Conservation (phyloP, 805 yeast species). For the Zygoascus biomembranicola region DNA sequence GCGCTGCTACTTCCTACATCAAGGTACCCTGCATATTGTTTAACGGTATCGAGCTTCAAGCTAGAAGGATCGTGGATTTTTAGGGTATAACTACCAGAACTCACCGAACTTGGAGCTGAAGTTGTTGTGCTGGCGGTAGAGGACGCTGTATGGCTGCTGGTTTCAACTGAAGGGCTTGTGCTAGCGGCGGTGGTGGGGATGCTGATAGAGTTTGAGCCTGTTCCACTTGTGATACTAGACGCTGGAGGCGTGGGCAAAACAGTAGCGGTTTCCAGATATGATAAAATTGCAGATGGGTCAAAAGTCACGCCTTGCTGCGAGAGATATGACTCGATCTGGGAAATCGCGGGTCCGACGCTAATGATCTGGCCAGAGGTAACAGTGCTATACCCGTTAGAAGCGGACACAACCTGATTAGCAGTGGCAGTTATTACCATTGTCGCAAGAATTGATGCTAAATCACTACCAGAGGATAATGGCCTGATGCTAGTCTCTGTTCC, state of each 20-base stretch:
- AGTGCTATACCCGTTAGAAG: background rate
- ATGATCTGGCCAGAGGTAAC: background rate
- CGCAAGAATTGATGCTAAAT: background rate
- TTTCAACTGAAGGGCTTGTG: background rate
- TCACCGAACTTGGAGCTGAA: background rate
- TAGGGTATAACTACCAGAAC: background rate
- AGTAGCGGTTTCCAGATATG: background rate
- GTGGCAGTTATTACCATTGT: background rate
- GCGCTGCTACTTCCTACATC: conserved; percentile 55
- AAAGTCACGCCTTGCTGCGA: background rate
- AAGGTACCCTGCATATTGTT: conserved; percentile 67
- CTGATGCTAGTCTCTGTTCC: background rate
- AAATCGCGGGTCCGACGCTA: background rate
- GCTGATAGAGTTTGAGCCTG: background rate
- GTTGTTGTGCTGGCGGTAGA: background rate
- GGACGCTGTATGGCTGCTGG: background rate
- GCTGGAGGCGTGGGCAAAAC: background rate
- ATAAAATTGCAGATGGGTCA: background rate
- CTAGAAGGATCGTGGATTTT: conserved; percentile 37
- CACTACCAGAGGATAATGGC: background rate
- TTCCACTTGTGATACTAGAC: background rate
- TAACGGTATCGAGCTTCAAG: conserved; percentile 63
- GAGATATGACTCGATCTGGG: background rate
- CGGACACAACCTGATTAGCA: background rate
- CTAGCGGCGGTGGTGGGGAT: background rate